phyloP scores from a whole-genome alignment of 2,329 filamentous ascomycete genomes.

The Whalleya microplaca region DNA sequence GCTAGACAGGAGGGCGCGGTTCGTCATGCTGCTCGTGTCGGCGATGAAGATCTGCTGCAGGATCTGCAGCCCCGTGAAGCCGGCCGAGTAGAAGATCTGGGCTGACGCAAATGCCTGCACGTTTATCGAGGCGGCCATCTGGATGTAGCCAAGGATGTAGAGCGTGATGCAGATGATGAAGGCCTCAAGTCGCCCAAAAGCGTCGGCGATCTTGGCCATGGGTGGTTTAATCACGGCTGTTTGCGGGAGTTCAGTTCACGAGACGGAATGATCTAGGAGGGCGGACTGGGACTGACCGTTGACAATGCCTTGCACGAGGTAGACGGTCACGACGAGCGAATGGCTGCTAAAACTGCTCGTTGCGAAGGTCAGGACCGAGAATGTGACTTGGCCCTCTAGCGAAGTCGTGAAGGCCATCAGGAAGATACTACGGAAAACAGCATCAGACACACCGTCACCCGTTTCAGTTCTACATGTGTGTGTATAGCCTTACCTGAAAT shows the following conservation, averaged over 20 bases:
- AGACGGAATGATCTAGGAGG: neutral
- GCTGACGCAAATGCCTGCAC: conserved; percentile 57
- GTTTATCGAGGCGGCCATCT: conserved; percentile 58
- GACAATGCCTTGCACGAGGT: conserved; percentile 21
- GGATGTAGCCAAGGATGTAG: conserved; percentile 60
- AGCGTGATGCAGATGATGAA: conserved; percentile 58
- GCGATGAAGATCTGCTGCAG: conserved; percentile 68
- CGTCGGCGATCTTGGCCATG: conserved; percentile 64
- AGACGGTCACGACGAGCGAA: conserved; percentile 23
- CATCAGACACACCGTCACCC: too few species aligned
- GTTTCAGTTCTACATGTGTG: neutral
- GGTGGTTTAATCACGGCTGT: conserved; percentile 62
- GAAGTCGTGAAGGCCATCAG: conserved; percentile 69
- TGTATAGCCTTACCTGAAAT: conserved; percentile 31
- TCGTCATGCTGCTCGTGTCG: conserved; percentile 62
- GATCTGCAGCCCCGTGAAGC: conserved; percentile 61
- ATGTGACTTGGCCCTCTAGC: conserved; percentile 67
- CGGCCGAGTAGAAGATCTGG: conserved; percentile 65
- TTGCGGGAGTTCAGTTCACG: neutral
- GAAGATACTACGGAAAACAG: conserved; percentile 41
- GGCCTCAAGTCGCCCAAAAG: conserved; percentile 64
- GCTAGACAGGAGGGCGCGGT: conserved; percentile 62
- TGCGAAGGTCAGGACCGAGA: conserved; percentile 58
- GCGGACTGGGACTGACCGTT: conserved; percentile 5
- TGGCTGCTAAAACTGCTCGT: conserved; percentile 26